Base-by-base conservation (phyloP, 805 yeast species). In the Ogataea glucozyma region DNA sequence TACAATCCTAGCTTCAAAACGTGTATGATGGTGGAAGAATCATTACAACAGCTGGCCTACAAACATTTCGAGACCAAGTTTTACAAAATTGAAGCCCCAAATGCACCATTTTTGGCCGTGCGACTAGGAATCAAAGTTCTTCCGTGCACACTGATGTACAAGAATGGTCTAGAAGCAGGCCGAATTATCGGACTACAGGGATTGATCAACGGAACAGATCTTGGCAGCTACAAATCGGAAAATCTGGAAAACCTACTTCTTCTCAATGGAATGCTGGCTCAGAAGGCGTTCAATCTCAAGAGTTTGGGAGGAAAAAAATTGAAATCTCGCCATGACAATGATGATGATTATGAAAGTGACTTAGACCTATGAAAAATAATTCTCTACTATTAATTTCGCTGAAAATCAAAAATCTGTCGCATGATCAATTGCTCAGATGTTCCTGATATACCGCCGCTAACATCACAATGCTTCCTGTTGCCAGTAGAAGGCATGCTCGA, bases 21-120 rank as follows among this genome's bases (percentile, higher is more conserved):
- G 48, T 87, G 96, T 63, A 57, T 64, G 33, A 61, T 70, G 16
- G 78, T 87, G 84, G 76, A 81, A 47, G 58, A 67, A 4, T 69
- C 71, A 47, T 64, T 54, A 52, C 60, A 53, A 31, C 52, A 60
- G 14, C 54, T 87, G 6, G 79, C 91, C 1, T 71, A 71, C 44
- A 77, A 74, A 48, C 86, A 87, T 62, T 56, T 83, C 35, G 65
- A 68, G 2, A 69, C 85, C 1, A 70, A 69, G 43, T 77, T 84
- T 45, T 61, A 74, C 16, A 70, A 75, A 34, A 73, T 85, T 4
- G 69, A 73, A 41, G 96, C 86, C 0, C 75, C 70, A 26, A 65
- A 74, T 27, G 85, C 90, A 1, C 89, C 95, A 3, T 88, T 88
- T 56, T 65, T 88, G 33, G 88, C 80, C 4, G 65, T 78, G 2